phyloP scores from a whole-genome alignment of 108 stramenopile genomes.

The Skeletonema tropicum region DNA sequence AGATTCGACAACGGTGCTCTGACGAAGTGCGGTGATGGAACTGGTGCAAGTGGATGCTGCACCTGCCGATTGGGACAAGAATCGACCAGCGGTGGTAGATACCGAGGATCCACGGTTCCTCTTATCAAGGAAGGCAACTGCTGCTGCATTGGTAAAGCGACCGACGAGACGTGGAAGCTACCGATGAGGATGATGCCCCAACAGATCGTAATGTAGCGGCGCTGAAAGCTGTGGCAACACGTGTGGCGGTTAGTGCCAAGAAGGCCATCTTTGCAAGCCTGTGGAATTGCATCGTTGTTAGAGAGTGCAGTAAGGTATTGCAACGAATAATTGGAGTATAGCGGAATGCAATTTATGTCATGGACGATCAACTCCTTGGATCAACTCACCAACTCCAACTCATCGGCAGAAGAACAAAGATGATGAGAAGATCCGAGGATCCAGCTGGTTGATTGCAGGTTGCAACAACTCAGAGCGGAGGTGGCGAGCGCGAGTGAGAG shows the following conservation, averaged over 20 bases:
- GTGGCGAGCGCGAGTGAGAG: too few relatives aligned
- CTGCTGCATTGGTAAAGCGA: conserved; percentile 13
- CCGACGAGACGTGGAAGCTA: conserved; percentile 5
- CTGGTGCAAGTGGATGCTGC: conserved; percentile 4
- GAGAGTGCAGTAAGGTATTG: neutral
- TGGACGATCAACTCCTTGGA: neutral
- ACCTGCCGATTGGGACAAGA: conserved; percentile 1
- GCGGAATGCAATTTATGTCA: too few relatives aligned
- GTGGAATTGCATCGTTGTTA: neutral
- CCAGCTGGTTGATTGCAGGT: neutral
- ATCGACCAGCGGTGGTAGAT: conserved; percentile 1
- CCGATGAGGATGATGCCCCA: conserved; percentile 5
- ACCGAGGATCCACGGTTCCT: neutral
- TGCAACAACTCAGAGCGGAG: too few relatives aligned
- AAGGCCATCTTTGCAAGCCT: conserved; percentile 10
- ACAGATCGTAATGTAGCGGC: neutral
- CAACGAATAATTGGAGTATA: neutral
- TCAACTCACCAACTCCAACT: neutral
- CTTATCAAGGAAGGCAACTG: conserved; percentile 12
- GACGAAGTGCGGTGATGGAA: conserved; percentile 2
- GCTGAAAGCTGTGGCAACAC: neutral
- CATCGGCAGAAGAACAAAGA: neutral
- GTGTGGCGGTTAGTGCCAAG: conserved; percentile 6
- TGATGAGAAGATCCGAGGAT: neutral
- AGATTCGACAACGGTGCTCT: conserved; percentile 9